A percentile compares a stretch with the other conserved stretches of the same genome.
Conservation (phyloP, 2,329 filamentous ascomycete genomes). For the Taxawa tesnikishii region DNA sequence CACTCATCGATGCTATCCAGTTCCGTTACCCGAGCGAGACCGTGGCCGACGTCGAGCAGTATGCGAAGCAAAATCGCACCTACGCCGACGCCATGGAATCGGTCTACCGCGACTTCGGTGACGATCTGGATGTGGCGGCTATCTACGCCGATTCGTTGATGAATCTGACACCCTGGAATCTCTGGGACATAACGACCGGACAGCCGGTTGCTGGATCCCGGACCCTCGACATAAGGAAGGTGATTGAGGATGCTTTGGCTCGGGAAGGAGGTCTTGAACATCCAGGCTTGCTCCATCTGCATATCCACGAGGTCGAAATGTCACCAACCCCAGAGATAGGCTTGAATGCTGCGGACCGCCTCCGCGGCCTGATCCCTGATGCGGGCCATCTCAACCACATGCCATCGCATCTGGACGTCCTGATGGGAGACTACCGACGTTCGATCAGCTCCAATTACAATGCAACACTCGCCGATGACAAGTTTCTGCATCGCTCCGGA, state of each 20-base stretch:
- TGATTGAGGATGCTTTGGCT: slow-evolving; percentile 47
- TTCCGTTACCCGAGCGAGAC: slow-evolving; percentile 42
- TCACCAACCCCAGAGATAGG: slow-evolving; percentile 53
- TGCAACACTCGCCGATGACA: slow-evolving; percentile 56
- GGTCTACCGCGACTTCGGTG: slow-evolving; percentile 39
- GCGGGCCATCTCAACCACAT: slow-evolving; percentile 63
- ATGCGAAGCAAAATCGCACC: slow-evolving; percentile 29
- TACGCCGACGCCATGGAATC: slow-evolving; percentile 51
- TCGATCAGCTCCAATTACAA: slow-evolving; percentile 55
- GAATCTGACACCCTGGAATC: slow-evolving; percentile 52
- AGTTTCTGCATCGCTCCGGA: slow-evolving; percentile 47
- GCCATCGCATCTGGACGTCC: slow-evolving; percentile 64
- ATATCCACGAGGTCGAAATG: slow-evolving; percentile 73
- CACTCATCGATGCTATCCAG: slow-evolving; percentile 50
- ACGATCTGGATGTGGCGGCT: slow-evolving; percentile 51
- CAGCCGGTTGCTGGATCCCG: slow-evolving; percentile 41
- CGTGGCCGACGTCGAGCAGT: not conserved
- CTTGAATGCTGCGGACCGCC: slow-evolving; percentile 45
- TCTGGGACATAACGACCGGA: slow-evolving; percentile 51
- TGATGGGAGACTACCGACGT: slow-evolving; percentile 57
- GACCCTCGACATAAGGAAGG: slow-evolving; percentile 44
- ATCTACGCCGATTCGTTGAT: slow-evolving; percentile 54
- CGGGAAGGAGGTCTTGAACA: slow-evolving; percentile 41
- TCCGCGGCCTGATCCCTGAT: slow-evolving; percentile 56
- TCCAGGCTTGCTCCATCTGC: slow-evolving; percentile 60